phyloP scores from a whole-genome alignment of 2,329 filamentous ascomycete genomes.

The Mycosphaerella sp. region DNA sequence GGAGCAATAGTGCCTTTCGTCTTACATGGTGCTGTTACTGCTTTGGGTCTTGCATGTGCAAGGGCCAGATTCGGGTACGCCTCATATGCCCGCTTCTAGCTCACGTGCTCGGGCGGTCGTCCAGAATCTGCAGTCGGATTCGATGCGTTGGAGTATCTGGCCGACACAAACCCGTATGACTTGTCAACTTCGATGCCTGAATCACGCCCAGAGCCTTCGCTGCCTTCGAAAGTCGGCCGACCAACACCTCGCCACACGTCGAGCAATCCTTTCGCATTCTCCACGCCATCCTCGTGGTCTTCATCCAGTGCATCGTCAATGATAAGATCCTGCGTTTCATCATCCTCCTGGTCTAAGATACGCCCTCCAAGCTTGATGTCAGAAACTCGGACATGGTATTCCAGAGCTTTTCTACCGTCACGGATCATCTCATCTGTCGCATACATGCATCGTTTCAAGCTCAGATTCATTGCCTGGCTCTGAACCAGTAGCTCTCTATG shows the following conservation, averaged over 20 bases:
- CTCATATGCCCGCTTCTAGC: slow-evolving; percentile 3
- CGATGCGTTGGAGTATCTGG: slow-evolving; percentile 10
- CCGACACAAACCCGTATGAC: slow-evolving; percentile 9
- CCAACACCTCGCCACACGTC: slow-evolving; percentile 25
- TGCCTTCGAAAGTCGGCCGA: slow-evolving; percentile 16
- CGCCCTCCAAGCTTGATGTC: slow-evolving; percentile 78
- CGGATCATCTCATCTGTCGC: slow-evolving; percentile 88
- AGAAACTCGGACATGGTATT: slow-evolving; percentile 69
- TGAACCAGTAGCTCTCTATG: slow-evolving; percentile 85
- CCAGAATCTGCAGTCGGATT: slow-evolving; percentile 15
- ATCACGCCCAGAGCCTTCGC: slow-evolving; percentile 28
- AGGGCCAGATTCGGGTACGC: not conserved
- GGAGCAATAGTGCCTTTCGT: not conserved
- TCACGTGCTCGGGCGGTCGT: slow-evolving; percentile 15
- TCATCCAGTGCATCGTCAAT: slow-evolving; percentile 23
- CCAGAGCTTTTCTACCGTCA: slow-evolving; percentile 79
- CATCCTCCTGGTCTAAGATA: slow-evolving; percentile 49
- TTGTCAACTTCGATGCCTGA: slow-evolving; percentile 32
- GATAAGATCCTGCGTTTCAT: slow-evolving; percentile 19
- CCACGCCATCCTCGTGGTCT: slow-evolving; percentile 19
- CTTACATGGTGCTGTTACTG: not conserved
- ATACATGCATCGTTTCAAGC: slow-evolving; percentile 77
- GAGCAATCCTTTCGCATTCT: slow-evolving; percentile 27
- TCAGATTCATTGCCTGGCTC: slow-evolving; percentile 93
- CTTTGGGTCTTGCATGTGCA: not conserved